Conservation (phyloP, 495 filamentous ascomycete genomes). For the Penicillium psychrofluorescens region DNA sequence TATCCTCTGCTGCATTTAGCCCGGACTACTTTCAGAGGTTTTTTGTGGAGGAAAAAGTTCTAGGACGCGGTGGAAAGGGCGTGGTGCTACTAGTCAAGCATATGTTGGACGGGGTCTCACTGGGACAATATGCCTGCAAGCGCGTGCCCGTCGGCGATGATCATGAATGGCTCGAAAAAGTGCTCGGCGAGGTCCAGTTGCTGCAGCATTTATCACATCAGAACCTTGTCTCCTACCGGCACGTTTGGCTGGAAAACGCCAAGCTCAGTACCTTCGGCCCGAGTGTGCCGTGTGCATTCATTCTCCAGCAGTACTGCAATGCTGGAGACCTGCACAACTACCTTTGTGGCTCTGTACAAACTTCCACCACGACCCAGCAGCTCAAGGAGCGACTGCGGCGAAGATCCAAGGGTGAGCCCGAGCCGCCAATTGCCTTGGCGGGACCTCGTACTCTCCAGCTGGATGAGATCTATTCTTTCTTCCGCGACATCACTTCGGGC, state of each 20-base stretch:
- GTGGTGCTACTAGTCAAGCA: slow-evolving; percentile 89
- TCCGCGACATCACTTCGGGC: slow-evolving; percentile 90
- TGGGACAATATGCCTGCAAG: slow-evolving; percentile 94
- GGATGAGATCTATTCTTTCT: slow-evolving; percentile 93
- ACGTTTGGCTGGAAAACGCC: slow-evolving; percentile 92
- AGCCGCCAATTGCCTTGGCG: slow-evolving; percentile 38
- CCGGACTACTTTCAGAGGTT: slow-evolving; percentile 86
- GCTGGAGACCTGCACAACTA: slow-evolving; percentile 85
- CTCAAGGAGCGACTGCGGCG: slow-evolving; percentile 81
- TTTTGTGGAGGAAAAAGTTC: slow-evolving; percentile 78
- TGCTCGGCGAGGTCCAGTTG: slow-evolving; percentile 85
- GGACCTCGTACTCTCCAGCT: slow-evolving; percentile 64
- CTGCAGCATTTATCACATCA: slow-evolving; percentile 86
- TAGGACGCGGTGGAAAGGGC: slow-evolving; percentile 88
- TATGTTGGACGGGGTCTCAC: slow-evolving; percentile 75
- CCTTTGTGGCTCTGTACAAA: slow-evolving; percentile 59
- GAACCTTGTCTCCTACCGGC: slow-evolving; percentile 94
- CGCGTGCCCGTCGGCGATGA: slow-evolving; percentile 92
- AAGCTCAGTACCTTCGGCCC: slow-evolving; percentile 79
- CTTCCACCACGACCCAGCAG: slow-evolving; percentile 62
- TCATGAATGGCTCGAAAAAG: slow-evolving; percentile 91
- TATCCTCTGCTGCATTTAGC: slow-evolving; percentile 79
- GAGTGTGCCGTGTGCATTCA: slow-evolving; percentile 90
- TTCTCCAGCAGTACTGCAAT: slow-evolving; percentile 96
- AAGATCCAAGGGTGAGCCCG: slow-evolving; percentile 57